These are phyloP conservation scores for Solanum hybrid DNA, from an alignment of 305 asterid species.

Conservation along the genomic window DNA sequence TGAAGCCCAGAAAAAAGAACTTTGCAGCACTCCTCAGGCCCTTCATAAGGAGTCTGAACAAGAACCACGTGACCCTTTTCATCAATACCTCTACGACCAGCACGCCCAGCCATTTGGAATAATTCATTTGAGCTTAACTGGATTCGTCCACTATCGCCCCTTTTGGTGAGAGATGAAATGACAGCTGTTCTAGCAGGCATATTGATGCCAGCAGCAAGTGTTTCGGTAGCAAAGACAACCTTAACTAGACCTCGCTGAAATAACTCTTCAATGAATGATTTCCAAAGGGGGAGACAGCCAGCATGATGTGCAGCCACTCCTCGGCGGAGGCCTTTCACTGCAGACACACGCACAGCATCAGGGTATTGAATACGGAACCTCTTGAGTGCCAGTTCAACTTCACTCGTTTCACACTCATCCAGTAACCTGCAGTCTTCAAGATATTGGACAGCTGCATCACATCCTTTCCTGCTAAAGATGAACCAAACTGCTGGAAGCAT, in stretches of 20 bases:
- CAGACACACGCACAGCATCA: slow-evolving; percentile 88
- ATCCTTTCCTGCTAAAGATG: slow-evolving; percentile 97
- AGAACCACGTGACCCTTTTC: slow-evolving; percentile 85
- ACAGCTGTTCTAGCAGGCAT: slow-evolving; percentile 99
- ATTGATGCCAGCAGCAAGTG: slow-evolving; percentile 99
- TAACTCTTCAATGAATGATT: slow-evolving; percentile 88
- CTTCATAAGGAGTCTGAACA: slow-evolving; percentile 88
- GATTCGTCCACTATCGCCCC: slow-evolving; percentile 79
- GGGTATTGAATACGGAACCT: slow-evolving; percentile 78
- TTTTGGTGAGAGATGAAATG: slow-evolving; percentile 89
- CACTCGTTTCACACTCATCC: slow-evolving; percentile 82
- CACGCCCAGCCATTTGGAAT: slow-evolving; percentile 99
- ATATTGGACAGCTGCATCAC: slow-evolving; percentile 97
- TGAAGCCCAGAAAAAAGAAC: slow-evolving; percentile 87
- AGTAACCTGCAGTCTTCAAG: slow-evolving; percentile 65
- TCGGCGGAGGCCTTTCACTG: slow-evolving; percentile 86
- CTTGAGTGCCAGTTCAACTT: slow-evolving; percentile 89
- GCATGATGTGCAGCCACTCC: slow-evolving; percentile 99
- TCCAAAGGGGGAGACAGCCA: slow-evolving; percentile 99
- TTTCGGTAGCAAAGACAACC: slow-evolving; percentile 98
- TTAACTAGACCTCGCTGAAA: slow-evolving; percentile 89
- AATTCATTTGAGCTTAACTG: slow-evolving; percentile 76
- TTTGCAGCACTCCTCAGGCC: slow-evolving; percentile 92
- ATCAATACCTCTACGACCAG: slow-evolving; percentile 99
- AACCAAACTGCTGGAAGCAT: slow-evolving; percentile 99